Base-by-base conservation (phyloP, 768 basidiomycete species). In the Suillus placidus region DNA sequence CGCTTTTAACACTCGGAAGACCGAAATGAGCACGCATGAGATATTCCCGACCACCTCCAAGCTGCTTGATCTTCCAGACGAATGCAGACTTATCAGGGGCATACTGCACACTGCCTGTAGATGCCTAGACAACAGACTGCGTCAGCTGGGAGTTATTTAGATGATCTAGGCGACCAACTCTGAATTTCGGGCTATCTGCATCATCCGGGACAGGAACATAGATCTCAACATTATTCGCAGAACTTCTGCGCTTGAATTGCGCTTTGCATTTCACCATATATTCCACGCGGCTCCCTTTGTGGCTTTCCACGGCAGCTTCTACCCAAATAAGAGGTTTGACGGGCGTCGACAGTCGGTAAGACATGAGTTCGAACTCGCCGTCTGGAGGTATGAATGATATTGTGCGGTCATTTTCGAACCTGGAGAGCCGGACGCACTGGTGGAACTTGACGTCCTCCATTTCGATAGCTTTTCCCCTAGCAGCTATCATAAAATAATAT, bases 401-500 rank as follows among this genome's bases (percentile, higher is more conserved):
- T 1, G 97, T 99, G 66, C 97, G 91, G 80, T 99, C 97, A 77
- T 97, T 98, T 74, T 99, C 97, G 74, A 99, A 99, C 8, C 97
- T 88, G 12, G 95, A 92, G 30, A 99, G 85, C 12, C 97, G 94
- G 13, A 99, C 97, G 73, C 97, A 99, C 84, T 99, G 97, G 74
- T 99, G 97, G 82, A 99, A 99, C 77, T 98, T 98, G 81, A 98
- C 94, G 72, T 99, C 97, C 77, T 99, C 97, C 93, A 99, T 97
- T 80, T 99, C 97, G 70, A 99, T 97, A 3, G 97, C 91, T 79
- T 99, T 99, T 14, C 97, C 97, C 14, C 97, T 88, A 1, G 95
- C 90, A 30, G 94, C 94, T 90, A 77, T 37, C 56, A 69, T 65
- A 65, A 37, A 35, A 38, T 32, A 34, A 64, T 52, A 20, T 20